Conservation (phyloP, 805 yeast genomes). For the Metschnikowia cerradonensis region DNA sequence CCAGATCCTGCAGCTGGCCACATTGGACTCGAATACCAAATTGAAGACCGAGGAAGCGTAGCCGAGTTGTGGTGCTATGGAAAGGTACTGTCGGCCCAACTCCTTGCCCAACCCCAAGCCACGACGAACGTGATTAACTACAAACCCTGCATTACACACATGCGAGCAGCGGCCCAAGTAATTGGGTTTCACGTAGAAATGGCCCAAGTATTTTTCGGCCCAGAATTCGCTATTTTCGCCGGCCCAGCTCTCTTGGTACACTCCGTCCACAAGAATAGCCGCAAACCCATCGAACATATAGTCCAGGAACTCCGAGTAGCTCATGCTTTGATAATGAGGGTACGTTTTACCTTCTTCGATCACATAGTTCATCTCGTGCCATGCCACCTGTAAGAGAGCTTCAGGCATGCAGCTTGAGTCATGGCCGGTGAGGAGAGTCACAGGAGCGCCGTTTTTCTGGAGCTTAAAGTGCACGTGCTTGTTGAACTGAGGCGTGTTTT, state of each 20-base stretch:
- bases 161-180: constrained; percentile 83
- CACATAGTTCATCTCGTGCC: constrained; percentile 55
- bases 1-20: constrained; percentile 77
- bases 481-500: constrained; percentile 26
- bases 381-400: constrained; percentile 44
- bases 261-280: constrained; percentile 53
- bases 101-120: constrained; percentile 67
- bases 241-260: constrained; percentile 25
- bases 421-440: constrained; percentile 61
- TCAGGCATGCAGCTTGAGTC: constrained; percentile 46
- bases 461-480: constrained; percentile 38
- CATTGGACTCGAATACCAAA: constrained; percentile 77
- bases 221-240: constrained; percentile 38
- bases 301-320: constrained; percentile 48
- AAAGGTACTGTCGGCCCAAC: constrained; percentile 64
- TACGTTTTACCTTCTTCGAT: constrained; percentile 74
- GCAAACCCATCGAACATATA: constrained; percentile 69
- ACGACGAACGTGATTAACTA: constrained; percentile 57
- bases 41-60: constrained; percentile 83
- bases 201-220: constrained; percentile 56
- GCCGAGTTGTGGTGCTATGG: constrained; percentile 75
- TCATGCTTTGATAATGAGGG: constrained; percentile 47
- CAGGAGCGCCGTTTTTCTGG: constrained; percentile 38
- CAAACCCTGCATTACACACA: constrained; percentile 82
- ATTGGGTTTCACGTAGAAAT: constrained; percentile 81